Evolutionary conservation across 148 eudicot genomes (phyloP), one percentile per base, ranked within the genome.

Genomic region (Rhododendron mucronatum): DNA sequence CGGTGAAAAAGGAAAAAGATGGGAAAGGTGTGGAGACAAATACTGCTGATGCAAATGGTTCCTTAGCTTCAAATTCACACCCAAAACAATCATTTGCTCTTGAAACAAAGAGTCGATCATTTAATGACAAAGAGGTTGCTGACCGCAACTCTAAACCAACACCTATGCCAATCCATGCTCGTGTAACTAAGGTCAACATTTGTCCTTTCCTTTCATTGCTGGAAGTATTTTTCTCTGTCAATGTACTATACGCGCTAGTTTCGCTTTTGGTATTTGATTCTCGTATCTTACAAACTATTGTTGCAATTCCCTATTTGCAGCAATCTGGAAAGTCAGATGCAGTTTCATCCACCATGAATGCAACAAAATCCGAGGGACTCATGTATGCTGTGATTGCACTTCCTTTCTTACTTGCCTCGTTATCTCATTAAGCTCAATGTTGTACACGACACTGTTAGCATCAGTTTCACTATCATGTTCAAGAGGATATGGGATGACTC

Each of bases 261-360:
- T 39, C 23, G 61, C 76, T 79, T 41, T 78, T 78, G 45, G 41
- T 51, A 28, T 82, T 23, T 69, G 80, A 71, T 79, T 41, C 39
- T 30, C 28, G 35, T 51, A 76, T 73, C 39, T 88, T 47, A 26
- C 28, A 80, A 44, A 53, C 1, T 77, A 61, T 18, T 73, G 21
- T 81, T 73, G 51, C 80, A 30, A 82, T 82, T 85, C 33, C 82
- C 35, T 13, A 47, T 83, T 79, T 69, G 88, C 83, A 87, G 92
- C 93, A 91, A 85, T 84, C 88, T 83, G 90, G 86, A 23, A 91
- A 91, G 90, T 79, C 89, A 47, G 90, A 90, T 88, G 75, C 87
- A 55, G 63, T 77, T 41, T 65, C 92, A 82, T 87, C 91, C 75
- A 84, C 91, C 35, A 86, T 84, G 75, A 89, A 88, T 79, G 81